Evolutionary conservation across 2,329 filamentous ascomycete genomes (phyloP).

Genomic region (Westerdykella ornata): DNA sequence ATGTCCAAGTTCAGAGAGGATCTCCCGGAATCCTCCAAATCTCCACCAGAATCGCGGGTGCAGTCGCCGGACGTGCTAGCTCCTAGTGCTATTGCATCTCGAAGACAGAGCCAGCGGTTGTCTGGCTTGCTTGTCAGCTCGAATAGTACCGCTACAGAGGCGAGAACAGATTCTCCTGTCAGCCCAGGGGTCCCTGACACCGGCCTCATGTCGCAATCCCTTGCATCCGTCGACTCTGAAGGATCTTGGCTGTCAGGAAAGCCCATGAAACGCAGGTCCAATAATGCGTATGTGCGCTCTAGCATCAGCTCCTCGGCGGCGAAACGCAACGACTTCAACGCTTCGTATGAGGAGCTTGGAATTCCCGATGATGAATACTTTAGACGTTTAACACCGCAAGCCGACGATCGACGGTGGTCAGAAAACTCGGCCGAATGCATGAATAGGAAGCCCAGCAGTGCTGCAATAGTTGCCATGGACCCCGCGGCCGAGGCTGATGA

Average conservation of each 20-base stretch:
- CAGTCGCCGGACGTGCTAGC: slow-evolving; percentile 63
- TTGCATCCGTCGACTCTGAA: slow-evolving; percentile 92
- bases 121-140: slow-evolving; percentile 29
- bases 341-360: slow-evolving; percentile 59
- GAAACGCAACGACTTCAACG: slow-evolving; percentile 48
- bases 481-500: slow-evolving; percentile 40
- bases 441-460: slow-evolving; percentile 39
- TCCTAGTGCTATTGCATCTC: slow-evolving; percentile 37
- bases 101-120: slow-evolving; percentile 35
- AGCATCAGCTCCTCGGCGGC: slow-evolving; percentile 41
- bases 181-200: slow-evolving; percentile 26
- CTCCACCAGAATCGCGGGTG: slow-evolving; percentile 75
- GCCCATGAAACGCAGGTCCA: slow-evolving; percentile 45
- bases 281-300: slow-evolving; percentile 41
- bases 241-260: slow-evolving; percentile 90
- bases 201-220: slow-evolving; percentile 62
- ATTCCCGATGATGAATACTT: slow-evolving; percentile 70
- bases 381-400: slow-evolving; percentile 47
- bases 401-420: slow-evolving; percentile 39
- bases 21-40: slow-evolving; percentile 75
- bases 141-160: slow-evolving; percentile 12
- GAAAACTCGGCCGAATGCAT: slow-evolving; percentile 21
- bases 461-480: slow-evolving; percentile 34
- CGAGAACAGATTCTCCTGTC: slow-evolving; percentile 41
- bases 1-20: slow-evolving; percentile 91